Conservation (phyloP, 768 basidiomycete species). For the Hygrophorus russula region DNA sequence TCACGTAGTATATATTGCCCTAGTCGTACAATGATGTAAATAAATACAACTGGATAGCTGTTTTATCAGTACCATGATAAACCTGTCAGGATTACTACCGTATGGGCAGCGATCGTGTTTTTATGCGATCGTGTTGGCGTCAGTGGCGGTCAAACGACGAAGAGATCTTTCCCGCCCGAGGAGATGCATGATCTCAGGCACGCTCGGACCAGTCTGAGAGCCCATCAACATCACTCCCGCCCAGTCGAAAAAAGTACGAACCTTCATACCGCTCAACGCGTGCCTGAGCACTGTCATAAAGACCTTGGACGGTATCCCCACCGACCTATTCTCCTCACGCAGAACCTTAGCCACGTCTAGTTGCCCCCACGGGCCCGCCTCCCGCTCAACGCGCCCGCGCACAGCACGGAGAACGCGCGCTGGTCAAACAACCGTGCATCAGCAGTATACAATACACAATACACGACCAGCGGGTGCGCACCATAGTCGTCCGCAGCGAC, state of each 20-base stretch:
- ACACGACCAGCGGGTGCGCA: slow-evolving; percentile 5
- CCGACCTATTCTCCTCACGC: slow-evolving; percentile 29
- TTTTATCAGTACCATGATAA: background rate
- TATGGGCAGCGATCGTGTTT: too few species aligned
- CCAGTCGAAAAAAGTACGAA: slow-evolving; percentile 17
- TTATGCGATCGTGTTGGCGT: background rate
- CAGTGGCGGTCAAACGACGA: slow-evolving; percentile 15
- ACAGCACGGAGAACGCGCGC: slow-evolving; percentile 20
- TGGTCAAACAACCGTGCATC: slow-evolving; percentile 13
- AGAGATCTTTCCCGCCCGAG: slow-evolving; percentile 33
- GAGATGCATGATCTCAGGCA: slow-evolving; percentile 32
- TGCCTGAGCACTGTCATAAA: slow-evolving; percentile 70
- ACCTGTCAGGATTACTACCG: too few species aligned
- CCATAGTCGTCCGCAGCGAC: slow-evolving; percentile 33
- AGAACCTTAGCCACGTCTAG: slow-evolving; percentile 26
- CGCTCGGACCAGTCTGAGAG: slow-evolving; percentile 35
- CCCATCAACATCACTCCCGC: slow-evolving; percentile 1
- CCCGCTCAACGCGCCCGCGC: slow-evolving; percentile 17
- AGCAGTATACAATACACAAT: too few species aligned
- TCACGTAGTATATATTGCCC: background rate
- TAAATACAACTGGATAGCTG: background rate
- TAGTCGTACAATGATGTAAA: background rate
- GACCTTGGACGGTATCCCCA: slow-evolving; percentile 30
- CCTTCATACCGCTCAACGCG: slow-evolving; percentile 78
- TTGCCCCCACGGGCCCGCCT: slow-evolving; percentile 26